Conservation (phyloP, 768 basidiomycete genomes). For the Calocera viscosa region DNA sequence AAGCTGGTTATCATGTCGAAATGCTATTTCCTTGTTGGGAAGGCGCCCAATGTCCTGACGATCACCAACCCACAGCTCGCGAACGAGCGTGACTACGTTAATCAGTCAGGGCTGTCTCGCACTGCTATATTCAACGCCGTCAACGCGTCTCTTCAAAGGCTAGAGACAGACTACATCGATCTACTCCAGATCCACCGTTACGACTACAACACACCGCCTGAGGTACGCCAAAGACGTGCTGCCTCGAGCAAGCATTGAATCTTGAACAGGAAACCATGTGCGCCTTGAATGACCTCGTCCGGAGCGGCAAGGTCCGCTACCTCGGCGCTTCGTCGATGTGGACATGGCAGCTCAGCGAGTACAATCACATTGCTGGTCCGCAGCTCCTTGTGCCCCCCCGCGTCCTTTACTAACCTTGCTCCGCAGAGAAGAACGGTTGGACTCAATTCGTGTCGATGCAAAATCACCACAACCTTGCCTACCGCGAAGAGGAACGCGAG, state of each 20-base stretch:
- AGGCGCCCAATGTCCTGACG: background rate
- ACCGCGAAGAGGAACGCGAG: conserved; percentile 21
- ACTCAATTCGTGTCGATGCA: conserved; percentile 21
- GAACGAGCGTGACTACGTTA: conserved; percentile 20
- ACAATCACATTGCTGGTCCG: conserved; percentile 25
- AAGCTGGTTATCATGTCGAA: conserved; percentile 19
- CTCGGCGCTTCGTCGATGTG: conserved; percentile 12
- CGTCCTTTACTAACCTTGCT: conserved; percentile 22
- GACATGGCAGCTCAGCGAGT: conserved; percentile 18
- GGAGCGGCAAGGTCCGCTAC: conserved; percentile 12
- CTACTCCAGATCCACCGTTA: conserved; percentile 33
- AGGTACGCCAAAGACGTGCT: background rate
- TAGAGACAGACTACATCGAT: conserved; percentile 31
- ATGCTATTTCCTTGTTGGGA: conserved; percentile 19
- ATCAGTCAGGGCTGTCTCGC: conserved; percentile 28
- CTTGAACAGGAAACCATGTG: conserved; percentile 16
- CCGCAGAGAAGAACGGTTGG: conserved; percentile 24
- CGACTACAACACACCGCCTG: conserved; percentile 27
- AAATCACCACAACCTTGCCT: conserved; percentile 17
- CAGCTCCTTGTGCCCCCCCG: conserved; percentile 10
- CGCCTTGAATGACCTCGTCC: conserved; percentile 14
- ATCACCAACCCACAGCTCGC: conserved; percentile 11
- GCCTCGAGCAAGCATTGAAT: background rate
- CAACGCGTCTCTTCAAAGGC: conserved; percentile 29
- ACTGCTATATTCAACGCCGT: conserved; percentile 30